Base-by-base conservation (phyloP, 2,329 filamentous ascomycete species). In the Aspergillus quadricinctus region DNA sequence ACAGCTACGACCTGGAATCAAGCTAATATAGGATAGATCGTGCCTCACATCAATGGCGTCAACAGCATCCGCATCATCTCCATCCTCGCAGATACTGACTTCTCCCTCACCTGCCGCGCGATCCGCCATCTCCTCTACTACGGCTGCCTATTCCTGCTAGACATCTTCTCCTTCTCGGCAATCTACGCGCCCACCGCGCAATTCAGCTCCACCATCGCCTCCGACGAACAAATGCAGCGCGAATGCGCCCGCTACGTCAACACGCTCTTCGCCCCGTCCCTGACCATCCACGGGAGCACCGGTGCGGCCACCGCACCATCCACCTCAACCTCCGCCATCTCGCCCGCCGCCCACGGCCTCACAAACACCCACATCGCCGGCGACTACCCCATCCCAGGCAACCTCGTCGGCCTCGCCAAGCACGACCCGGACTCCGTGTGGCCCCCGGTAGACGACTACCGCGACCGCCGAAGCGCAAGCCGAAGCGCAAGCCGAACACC, bases 121-220 rank as follows among this genome's bases (percentile, higher is more conserved):
- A 83, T 97, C 56, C 87, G 90, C 60, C 93, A 97, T 71, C 82
- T 99, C 9, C 81, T 97, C 27, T 96, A 95, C 78, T 97, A 97
- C 74, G 90, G 93, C 69, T 93, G 91, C 66, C 83, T 96, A 37
- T 81, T 96, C 27, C 83, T 97, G 53, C 84, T 97, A 10, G 94
- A 99, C 75, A 89, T 97, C 65, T 97, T 97, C 79, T 92, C 94
- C 72, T 99, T 97, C 71, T 82, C 87, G 31, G 90, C 90, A 45
- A 93, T 95, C 66, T 99, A 99, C 69, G 92, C 92, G 0, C 87
- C 88, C 0, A 90, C 90, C 0, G 81, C 86, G 0, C 87, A 89
- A 40, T 88, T 99, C 56, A 84, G 88, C 59, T 83, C 87, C 59
- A 74, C 72, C 31, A 96, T 99, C 66, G 81, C 94, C 31, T 81